Evolutionary conservation across 2,329 filamentous ascomycete genomes (phyloP).

Genomic region (Trichoderma lentiforme): DNA sequence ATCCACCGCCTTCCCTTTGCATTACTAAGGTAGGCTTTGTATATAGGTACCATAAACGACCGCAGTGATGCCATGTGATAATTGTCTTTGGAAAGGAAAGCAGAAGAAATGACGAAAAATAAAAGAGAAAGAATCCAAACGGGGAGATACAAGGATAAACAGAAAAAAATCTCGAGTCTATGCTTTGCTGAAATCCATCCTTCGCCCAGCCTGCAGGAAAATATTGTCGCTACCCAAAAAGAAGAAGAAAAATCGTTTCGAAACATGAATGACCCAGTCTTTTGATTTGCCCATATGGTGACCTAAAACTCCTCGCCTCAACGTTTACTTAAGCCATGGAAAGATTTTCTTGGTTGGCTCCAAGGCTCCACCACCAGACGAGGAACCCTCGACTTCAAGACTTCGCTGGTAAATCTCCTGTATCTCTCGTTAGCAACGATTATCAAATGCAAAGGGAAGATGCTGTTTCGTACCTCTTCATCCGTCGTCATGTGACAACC

Average conservation of each 20-base stretch:
- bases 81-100: constrained; percentile 9
- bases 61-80: constrained; percentile 13
- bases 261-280: constrained; percentile 16
- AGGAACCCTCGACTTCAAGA: constrained; percentile 53
- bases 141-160: neutral
- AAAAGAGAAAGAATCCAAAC: neutral
- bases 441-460: neutral
- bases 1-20: constrained; percentile 1
- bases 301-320: constrained; percentile 28
- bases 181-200: constrained; percentile 15
- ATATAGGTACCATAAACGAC: constrained; percentile 1
- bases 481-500: constrained; percentile 79
- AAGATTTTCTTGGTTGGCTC: constrained; percentile 63
- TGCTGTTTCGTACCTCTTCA: constrained; percentile 68
- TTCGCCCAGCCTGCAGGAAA: constrained; percentile 16
- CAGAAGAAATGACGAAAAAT: neutral
- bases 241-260: neutral
- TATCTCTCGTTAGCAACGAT: constrained; percentile 23
- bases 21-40: constrained; percentile 12
- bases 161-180: constrained; percentile 14
- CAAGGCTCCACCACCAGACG: constrained; percentile 37
- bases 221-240: constrained; percentile 15
- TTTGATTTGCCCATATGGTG: constrained; percentile 16
- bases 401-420: constrained; percentile 65
- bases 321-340: constrained; percentile 56